Evolutionary conservation across 257 asterid genomes (phyloP).

Genomic region (Anisodus tanguticus): DNA sequence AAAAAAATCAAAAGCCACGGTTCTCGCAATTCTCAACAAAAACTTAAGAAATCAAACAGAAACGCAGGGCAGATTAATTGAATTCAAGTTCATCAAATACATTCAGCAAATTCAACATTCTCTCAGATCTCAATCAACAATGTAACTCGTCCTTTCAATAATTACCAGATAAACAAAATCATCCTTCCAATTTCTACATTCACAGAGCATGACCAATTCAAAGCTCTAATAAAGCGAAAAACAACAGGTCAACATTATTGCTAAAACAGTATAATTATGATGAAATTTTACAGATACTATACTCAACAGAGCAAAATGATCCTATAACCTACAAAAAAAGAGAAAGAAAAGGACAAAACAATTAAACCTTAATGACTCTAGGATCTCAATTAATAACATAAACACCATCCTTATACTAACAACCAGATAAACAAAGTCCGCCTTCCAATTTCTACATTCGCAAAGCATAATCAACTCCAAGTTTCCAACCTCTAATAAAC

Average conservation of each 20-base stretch:
- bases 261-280: background rate
- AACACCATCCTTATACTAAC: background rate
- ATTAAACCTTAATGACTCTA: background rate
- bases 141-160: background rate
- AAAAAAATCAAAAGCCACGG: background rate
- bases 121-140: background rate
- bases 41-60: background rate
- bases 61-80: background rate
- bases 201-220: background rate
- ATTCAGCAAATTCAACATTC: background rate
- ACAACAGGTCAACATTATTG: background rate
- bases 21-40: background rate
- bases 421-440: no score
- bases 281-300: no score
- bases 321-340: no score
- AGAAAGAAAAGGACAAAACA: no score
- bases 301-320: no score
- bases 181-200: background rate
- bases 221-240: background rate
- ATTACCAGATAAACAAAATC: no score
- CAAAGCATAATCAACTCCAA: background rate
- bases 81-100: background rate
- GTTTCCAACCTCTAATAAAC: background rate
- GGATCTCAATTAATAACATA: background rate
- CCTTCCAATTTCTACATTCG: background rate